Percentiles rank a stretch among this genome's conserved stretches.
These are phyloP conservation scores for Chaetomium fimeti DNA, from an alignment of 495 filamentous ascomycete genomes.

Conservation along the genomic window DNA sequence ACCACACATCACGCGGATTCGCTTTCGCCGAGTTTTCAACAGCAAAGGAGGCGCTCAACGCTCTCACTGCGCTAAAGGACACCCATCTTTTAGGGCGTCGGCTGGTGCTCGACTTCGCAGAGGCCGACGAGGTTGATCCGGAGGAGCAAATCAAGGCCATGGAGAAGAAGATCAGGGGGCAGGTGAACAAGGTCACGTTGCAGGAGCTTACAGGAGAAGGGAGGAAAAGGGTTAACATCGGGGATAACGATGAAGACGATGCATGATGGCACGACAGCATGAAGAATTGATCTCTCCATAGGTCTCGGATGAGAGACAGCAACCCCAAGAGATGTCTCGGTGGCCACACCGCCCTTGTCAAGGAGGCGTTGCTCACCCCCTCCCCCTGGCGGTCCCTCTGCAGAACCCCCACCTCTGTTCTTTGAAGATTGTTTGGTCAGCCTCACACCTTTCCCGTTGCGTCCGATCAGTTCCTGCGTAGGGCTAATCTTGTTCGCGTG, in stretches of 20 bases:
- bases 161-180: slow-evolving; percentile 87
- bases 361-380: slow-evolving; percentile 21
- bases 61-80: slow-evolving; percentile 83
- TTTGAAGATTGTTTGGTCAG: slow-evolving; percentile 24
- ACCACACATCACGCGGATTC: slow-evolving; percentile 82
- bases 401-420: slow-evolving; percentile 23
- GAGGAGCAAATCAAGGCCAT: slow-evolving; percentile 95
- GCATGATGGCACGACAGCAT: slow-evolving; percentile 27
- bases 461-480: slow-evolving; percentile 27
- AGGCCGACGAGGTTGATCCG: slow-evolving; percentile 78
- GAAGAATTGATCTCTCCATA: slow-evolving; percentile 29
- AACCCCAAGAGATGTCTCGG: slow-evolving; percentile 26
- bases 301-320: slow-evolving; percentile 22
- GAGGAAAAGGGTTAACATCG: slow-evolving; percentile 85
- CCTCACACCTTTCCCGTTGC: slow-evolving; percentile 12
- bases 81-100: slow-evolving; percentile 89
- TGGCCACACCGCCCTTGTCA: slow-evolving; percentile 26
- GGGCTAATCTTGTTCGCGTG: slow-evolving; percentile 33
- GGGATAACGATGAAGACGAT: slow-evolving; percentile 65
- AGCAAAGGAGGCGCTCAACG: slow-evolving; percentile 87
- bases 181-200: slow-evolving; percentile 82
- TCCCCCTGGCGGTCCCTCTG: slow-evolving; percentile 17
- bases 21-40: slow-evolving; percentile 97
- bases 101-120: slow-evolving; percentile 86
- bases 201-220: slow-evolving; percentile 78